A percentile compares a stretch with the other conserved stretches of the same genome.
phyloP scores from a whole-genome alignment of 2,329 filamentous ascomycete genomes.

The Seiridium cupressi region DNA sequence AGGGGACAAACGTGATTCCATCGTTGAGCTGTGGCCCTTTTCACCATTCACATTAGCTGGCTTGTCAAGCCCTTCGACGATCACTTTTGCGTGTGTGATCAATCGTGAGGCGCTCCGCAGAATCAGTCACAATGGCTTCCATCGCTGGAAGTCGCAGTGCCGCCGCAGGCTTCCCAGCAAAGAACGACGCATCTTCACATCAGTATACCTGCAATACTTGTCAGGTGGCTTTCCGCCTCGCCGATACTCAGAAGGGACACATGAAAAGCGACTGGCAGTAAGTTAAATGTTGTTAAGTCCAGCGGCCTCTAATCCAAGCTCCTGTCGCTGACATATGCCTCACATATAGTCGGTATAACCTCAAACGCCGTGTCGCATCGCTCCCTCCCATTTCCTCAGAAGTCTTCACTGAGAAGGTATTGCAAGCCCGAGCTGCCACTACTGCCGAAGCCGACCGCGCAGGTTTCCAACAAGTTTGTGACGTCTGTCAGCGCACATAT shows the following conservation, averaged over 20 bases:
- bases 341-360: conserved; percentile 75
- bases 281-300: conserved; percentile 36
- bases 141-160: conserved; percentile 30
- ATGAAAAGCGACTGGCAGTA: conserved; percentile 99
- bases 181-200: conserved; percentile 50
- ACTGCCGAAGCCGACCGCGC: conserved; percentile 85
- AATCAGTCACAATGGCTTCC: conserved; percentile 44
- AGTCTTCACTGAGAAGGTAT: conserved; percentile 91
- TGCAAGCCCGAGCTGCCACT: conserved; percentile 83
- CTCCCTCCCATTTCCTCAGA: conserved; percentile 89
- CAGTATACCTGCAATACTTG: conserved; percentile 99
- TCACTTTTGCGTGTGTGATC: not conserved
- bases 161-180: conserved; percentile 21
- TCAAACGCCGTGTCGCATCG: conserved; percentile 89
- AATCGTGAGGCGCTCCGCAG: not conserved
- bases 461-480: conserved; percentile 80
- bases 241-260: conserved; percentile 87
- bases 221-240: conserved; percentile 92
- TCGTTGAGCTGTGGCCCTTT: too few relatives aligned
- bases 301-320: not conserved
- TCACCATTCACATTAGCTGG: too few relatives aligned
- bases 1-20: too few relatives aligned
- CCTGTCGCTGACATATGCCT: not conserved
- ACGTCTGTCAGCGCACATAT: conserved; percentile 85
- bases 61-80: not conserved